Base-by-base conservation (phyloP, 345 rosid genomes). In the Linum trigynum region DNA sequence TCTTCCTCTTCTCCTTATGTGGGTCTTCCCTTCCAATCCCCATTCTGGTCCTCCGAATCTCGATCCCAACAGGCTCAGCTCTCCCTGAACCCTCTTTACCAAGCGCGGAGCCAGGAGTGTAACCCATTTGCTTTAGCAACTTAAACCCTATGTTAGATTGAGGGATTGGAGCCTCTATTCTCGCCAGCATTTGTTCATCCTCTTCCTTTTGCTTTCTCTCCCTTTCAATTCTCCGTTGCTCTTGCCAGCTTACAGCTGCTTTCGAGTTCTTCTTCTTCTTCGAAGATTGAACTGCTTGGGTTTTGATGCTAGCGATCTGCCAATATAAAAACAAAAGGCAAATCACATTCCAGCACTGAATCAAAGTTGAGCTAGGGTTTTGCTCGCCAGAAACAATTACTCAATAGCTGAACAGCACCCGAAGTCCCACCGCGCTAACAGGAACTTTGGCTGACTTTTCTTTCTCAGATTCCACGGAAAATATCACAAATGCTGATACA, bases 41-140 rank as follows among this genome's bases (percentile, higher is more conserved):
- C 2, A 90, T 92, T 55, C 97, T 80, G 0, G 97, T 84, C 67
- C 99, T 81, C 62, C 92, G 76, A 76, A 94, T 94, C 72, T 88
- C 73, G 36, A 94, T 64, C 39, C 89, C 91, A 66, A 94, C 89
- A 0, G 97, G 97, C 71, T 86, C 92, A 10, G 81, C 85, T 32
- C 74, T 79, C 38, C 96, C 96, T 4, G 75, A 72, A 3, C 92
- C 92, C 67, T 86, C 83, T 77, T 85, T 94, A 53, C 95, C 95
- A 71, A 92, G 81, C 56, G 96, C 82, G 0, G 82, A 80, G n/a
- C 96, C 97, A 7, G 99, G 99, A 53, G 67, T 83, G 76, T 90
- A 91, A 72, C 99, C 97, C 97, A 94, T 94, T 70, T 82, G 91
- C 82, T 86, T 82, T 65, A 94, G 77, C 76, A 94, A 72, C 82